phyloP scores from a whole-genome alignment of 1,284 basidiomycete genomes.

The Exobasidium cylindrosporum region DNA sequence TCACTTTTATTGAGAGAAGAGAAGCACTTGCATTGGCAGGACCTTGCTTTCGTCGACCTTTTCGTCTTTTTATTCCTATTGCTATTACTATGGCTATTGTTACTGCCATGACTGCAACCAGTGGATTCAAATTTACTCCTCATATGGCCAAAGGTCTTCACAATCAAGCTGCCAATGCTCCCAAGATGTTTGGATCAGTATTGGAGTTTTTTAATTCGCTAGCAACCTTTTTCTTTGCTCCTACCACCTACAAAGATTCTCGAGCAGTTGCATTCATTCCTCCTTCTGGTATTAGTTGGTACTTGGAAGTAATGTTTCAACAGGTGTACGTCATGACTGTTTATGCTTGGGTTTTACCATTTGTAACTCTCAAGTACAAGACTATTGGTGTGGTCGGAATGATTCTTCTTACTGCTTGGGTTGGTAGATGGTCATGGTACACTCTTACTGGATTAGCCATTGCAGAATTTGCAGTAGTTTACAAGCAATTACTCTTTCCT shows the following conservation, averaged over 20 bases:
- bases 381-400: slow-evolving; percentile 28
- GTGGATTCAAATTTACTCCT: slow-evolving; percentile 31
- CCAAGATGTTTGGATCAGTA: slow-evolving; percentile 22
- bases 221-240: slow-evolving; percentile 31
- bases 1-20: slow-evolving; percentile 38
- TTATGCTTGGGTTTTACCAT: slow-evolving; percentile 32
- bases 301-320: slow-evolving; percentile 34
- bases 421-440: slow-evolving; percentile 41
- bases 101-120: slow-evolving; percentile 22
- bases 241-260: slow-evolving; percentile 20
- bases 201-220: slow-evolving; percentile 40
- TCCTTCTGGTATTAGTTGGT: slow-evolving; percentile 33
- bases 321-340: slow-evolving; percentile 39
- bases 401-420: slow-evolving; percentile 36
- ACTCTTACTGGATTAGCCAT: slow-evolving; percentile 36
- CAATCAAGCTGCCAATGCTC: slow-evolving; percentile 31
- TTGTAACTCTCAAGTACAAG: slow-evolving; percentile 32
- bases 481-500: slow-evolving; percentile 21
- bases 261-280: slow-evolving; percentile 30
- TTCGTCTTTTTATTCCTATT: slow-evolving; percentile 34
- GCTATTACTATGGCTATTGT: slow-evolving; percentile 31
- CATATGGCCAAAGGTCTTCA: slow-evolving; percentile 14
- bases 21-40: slow-evolving; percentile 27
- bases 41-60: slow-evolving; percentile 36
- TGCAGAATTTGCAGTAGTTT: slow-evolving; percentile 34